Conservation (phyloP, 2,329 filamentous ascomycete genomes). For the Nigrospora osmanthi region DNA sequence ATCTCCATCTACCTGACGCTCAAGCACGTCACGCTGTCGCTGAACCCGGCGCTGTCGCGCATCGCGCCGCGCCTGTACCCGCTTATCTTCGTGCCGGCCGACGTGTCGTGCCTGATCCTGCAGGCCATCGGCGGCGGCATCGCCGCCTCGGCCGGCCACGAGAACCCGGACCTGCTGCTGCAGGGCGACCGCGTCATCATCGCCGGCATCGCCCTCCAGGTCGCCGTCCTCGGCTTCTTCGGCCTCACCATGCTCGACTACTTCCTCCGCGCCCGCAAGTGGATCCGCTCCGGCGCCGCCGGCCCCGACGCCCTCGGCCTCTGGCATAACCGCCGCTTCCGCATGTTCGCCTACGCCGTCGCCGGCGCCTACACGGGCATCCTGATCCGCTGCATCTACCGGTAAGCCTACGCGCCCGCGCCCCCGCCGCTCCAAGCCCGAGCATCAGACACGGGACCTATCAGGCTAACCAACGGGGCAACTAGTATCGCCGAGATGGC, state of each 20-base stretch:
- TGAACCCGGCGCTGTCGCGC: slow-evolving; percentile 42
- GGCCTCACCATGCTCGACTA: slow-evolving; percentile 37
- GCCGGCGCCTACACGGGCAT: slow-evolving; percentile 35
- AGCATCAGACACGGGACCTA: not conserved
- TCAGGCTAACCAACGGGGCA: not conserved
- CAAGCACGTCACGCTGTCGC: slow-evolving; percentile 46
- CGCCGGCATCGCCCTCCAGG: slow-evolving; percentile 46
- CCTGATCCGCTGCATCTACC: slow-evolving; percentile 45
- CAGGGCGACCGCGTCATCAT: slow-evolving; percentile 44
- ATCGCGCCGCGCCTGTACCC: slow-evolving; percentile 44
- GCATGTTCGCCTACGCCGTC: slow-evolving; percentile 35
- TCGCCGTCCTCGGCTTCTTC: slow-evolving; percentile 39
- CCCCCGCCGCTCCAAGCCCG: not conserved
- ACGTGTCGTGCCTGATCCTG: slow-evolving; percentile 49
- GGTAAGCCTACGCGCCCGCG: slow-evolving; percentile 31
- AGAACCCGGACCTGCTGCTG: slow-evolving; percentile 29
- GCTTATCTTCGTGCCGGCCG: slow-evolving; percentile 50
- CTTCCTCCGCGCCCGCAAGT: slow-evolving; percentile 30
- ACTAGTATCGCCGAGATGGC: slow-evolving; percentile 54
- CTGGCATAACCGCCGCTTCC: slow-evolving; percentile 35
- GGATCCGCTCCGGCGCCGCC: slow-evolving; percentile 24
- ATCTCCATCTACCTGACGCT: slow-evolving; percentile 57
- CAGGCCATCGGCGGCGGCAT: slow-evolving; percentile 51
- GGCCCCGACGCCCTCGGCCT: slow-evolving; percentile 22
- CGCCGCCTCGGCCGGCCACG: slow-evolving; percentile 37